Conservation (phyloP, 2,329 filamentous ascomycete genomes). For the Setomelanomma holmii region DNA sequence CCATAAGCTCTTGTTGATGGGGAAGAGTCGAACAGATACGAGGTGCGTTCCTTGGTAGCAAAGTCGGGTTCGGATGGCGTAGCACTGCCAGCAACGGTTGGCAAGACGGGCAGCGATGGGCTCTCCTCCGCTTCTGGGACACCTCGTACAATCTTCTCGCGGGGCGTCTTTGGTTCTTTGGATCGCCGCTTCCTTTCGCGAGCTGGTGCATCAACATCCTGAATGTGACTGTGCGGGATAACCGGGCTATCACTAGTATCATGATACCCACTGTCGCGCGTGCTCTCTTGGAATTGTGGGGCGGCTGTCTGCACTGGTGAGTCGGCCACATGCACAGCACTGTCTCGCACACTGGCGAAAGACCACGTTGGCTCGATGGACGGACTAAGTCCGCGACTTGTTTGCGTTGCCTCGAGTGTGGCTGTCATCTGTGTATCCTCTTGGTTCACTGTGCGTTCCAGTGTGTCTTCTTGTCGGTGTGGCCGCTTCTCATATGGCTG, state of each 20-base stretch:
- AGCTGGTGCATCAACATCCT: conserved; percentile 22
- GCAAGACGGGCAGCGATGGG: conserved; percentile 35
- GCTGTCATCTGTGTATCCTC: background rate
- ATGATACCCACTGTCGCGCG: conserved; percentile 55
- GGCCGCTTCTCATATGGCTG: conserved; percentile 44
- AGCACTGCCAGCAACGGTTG: conserved; percentile 11
- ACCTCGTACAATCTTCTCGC: conserved; percentile 14
- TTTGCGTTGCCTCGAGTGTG: conserved; percentile 8
- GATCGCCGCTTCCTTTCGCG: conserved; percentile 27
- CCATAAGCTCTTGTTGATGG: conserved; percentile 44
- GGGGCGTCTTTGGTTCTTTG: conserved; percentile 30
- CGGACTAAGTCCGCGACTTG: conserved; percentile 12
- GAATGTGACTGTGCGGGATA: conserved; percentile 14
- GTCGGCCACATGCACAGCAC: conserved; percentile 54
- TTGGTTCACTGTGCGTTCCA: conserved; percentile 1
- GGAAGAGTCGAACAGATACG: conserved; percentile 47
- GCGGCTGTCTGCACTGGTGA: conserved; percentile 48
- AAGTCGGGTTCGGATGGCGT: conserved; percentile 41
- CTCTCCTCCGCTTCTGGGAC: conserved; percentile 23
- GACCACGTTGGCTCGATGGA: conserved; percentile 43
- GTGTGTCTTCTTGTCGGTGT: conserved; percentile 3
- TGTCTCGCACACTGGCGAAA: conserved; percentile 52
- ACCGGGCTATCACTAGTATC: conserved; percentile 26
- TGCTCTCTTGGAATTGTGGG: conserved; percentile 31
- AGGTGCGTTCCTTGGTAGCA: conserved; percentile 45